These are phyloP conservation scores for Metschnikowia santaceciliae DNA, from an alignment of 805 yeast species.

Conservation along the genomic window DNA sequence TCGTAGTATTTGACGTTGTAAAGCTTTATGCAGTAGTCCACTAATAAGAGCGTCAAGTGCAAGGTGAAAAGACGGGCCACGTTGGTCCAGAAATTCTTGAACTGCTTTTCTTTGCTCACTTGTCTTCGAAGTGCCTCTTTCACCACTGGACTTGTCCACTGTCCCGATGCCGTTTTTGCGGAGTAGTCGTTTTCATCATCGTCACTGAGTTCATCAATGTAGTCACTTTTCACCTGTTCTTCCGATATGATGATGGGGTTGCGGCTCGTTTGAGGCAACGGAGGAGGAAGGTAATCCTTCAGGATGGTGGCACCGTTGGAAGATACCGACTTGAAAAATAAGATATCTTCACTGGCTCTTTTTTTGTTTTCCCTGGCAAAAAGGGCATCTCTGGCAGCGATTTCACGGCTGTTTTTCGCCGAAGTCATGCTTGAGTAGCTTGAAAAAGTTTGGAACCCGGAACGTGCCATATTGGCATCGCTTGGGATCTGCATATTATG, in stretches of 20 bases:
- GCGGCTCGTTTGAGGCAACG: constrained; percentile 6
- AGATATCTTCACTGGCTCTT: constrained; percentile 1
- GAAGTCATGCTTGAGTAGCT: not conserved
- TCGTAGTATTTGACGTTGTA: constrained; percentile 9
- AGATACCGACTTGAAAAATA: constrained; percentile 5
- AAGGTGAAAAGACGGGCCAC: constrained; percentile 26
- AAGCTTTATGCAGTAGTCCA: constrained; percentile 8
- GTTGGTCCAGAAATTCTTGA: constrained; percentile 28
- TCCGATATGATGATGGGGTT: constrained; percentile 12
- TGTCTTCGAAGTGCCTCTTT: constrained; percentile 43
- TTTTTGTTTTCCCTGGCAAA: constrained; percentile 1
- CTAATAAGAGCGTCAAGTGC: constrained; percentile 19
- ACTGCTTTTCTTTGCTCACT: constrained; percentile 37
- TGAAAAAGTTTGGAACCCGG: not conserved
- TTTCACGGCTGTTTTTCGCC: not conserved
- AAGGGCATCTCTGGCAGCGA: not conserved
- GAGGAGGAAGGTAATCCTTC: constrained; percentile 13
- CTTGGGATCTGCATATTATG: constrained; percentile 2
- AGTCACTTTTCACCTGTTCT: not conserved
- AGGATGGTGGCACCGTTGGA: constrained; percentile 9
- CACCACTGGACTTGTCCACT: constrained; percentile 42
- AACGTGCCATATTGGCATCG: not conserved
- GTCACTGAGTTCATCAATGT: constrained; percentile 4
- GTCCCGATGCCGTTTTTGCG: constrained; percentile 16
- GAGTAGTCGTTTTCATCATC: constrained; percentile 2